Evolutionary conservation across 1,284 basidiomycete genomes (phyloP).

Genomic region (Ganoderma lucidum): DNA sequence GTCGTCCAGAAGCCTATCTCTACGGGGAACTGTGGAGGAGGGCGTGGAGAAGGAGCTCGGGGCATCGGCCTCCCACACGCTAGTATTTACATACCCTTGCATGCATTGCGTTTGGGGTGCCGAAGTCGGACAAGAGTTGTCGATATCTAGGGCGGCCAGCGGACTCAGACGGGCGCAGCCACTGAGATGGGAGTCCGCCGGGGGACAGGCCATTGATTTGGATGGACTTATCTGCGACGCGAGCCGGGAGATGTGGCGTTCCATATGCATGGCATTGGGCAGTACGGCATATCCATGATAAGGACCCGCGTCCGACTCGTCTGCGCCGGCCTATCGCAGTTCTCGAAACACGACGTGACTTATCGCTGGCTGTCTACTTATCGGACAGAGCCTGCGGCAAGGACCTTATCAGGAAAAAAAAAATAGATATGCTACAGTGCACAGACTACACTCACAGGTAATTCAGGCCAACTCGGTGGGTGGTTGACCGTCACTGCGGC

Average conservation of each 20-base stretch:
- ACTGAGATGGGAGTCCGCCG: not conserved
- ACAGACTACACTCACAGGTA: too few relatives aligned
- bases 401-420: not conserved
- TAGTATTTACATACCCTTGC: constrained; percentile 15
- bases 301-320: not conserved
- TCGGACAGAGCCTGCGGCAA: not conserved
- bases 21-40: not conserved
- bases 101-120: not conserved
- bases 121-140: constrained; percentile 6
- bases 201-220: not conserved
- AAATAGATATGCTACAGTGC: not conserved
- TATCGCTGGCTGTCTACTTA: not conserved
- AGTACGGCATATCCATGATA: not conserved
- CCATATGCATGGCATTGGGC: not conserved
- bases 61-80: constrained; percentile 4
- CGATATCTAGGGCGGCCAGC: not conserved
- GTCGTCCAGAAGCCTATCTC: constrained; percentile 6
- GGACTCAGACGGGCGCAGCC: not conserved
- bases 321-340: not conserved
- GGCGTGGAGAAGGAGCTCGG: constrained; percentile 11
- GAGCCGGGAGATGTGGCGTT: not conserved
- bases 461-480: too few relatives aligned
- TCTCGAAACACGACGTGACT: not conserved
- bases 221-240: constrained; percentile 18
- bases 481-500: too few relatives aligned